Evolutionary conservation across 2,329 filamentous ascomycete genomes (phyloP).

Genomic region (Paracamarosporium sp.): DNA sequence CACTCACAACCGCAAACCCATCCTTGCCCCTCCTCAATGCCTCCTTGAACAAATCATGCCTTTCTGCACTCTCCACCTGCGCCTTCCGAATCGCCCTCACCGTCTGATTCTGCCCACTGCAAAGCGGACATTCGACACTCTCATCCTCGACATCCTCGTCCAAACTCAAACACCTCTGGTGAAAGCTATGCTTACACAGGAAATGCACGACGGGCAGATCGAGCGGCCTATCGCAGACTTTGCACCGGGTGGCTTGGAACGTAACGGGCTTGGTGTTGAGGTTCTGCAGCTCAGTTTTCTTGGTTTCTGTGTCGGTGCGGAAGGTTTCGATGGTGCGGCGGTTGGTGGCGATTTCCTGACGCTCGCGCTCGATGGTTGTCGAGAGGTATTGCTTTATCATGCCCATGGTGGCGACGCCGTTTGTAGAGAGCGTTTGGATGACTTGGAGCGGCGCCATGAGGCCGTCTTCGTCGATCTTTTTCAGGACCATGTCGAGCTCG

Average conservation of each 20-base stretch:
- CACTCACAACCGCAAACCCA: conserved; percentile 86
- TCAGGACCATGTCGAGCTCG: conserved; percentile 80
- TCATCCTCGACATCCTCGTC: conserved; percentile 66
- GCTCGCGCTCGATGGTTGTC: conserved; percentile 86
- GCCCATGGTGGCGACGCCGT: conserved; percentile 91
- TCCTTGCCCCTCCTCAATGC: conserved; percentile 80
- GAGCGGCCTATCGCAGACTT: conserved; percentile 77
- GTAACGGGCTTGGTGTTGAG: conserved; percentile 81
- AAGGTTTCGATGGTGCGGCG: conserved; percentile 83
- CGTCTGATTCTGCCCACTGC: conserved; percentile 82
- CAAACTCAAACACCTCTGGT: conserved; percentile 83
- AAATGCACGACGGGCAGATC: conserved; percentile 95
- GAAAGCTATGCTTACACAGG: conserved; percentile 95
- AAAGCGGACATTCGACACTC: conserved; percentile 83
- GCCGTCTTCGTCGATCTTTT: conserved; percentile 86
- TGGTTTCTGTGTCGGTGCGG: conserved; percentile 79
- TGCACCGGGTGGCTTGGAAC: conserved; percentile 89
- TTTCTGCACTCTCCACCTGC: conserved; percentile 83
- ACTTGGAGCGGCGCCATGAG: conserved; percentile 97
- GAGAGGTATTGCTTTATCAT: conserved; percentile 94
- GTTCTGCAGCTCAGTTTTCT: conserved; percentile 78
- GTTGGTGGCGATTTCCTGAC: conserved; percentile 85
- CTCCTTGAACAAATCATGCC: conserved; percentile 87
- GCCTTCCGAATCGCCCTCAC: conserved; percentile 85
- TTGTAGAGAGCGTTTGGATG: conserved; percentile 84